Base-by-base conservation (phyloP, 148 eudicot species). In the Cornus suecica region DNA sequence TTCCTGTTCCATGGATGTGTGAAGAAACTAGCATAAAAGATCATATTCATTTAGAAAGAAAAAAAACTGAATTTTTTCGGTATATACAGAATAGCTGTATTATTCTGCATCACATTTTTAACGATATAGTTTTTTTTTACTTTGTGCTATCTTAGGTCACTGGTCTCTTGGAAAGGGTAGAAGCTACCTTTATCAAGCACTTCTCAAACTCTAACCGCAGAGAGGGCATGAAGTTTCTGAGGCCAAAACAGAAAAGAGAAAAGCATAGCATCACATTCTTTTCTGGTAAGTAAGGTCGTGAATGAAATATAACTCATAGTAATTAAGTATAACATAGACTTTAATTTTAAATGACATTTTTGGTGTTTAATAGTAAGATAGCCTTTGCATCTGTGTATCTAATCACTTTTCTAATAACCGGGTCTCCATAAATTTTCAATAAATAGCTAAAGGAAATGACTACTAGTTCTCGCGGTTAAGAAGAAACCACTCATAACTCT, bases 141-240 rank as follows among this genome's bases (percentile, higher is more conserved):
- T 9, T 48, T 48, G 54, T 14, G 18, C 56, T 10, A 73, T 73
- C 72, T 41, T 83, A 91, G 97, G 84, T 90, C 15, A 81, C 76
- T 16, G 75, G 73, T 54, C 94, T 93, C 65, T 74, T 93, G 84
- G 85, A 87, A 13, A 76, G 85, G 56, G 94, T 90, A 30, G 98
- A 93, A 73, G 84, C 61, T 74, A 70, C 87, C 25, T 88, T 89
- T 68, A 81, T 88, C 72, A 91, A 91, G 80, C 85, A 93, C 78
- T 93, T 93, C 68, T 83, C 83, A n/a, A 85, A 87, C 74, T 85
- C 88, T 20, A 87, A 93, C 78, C 89, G 92, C 73, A 83, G 84
- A 29, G 83, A 87, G 85, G 97, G 94, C 73, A 93, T 93, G 98
- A 89, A 85, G 74, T 76, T 74, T 29, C 78, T 90, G 78, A 86